Evolutionary conservation across 768 basidiomycete genomes (phyloP), one percentile per base, ranked within the genome.

Genomic region (Megacollybia marginata): DNA sequence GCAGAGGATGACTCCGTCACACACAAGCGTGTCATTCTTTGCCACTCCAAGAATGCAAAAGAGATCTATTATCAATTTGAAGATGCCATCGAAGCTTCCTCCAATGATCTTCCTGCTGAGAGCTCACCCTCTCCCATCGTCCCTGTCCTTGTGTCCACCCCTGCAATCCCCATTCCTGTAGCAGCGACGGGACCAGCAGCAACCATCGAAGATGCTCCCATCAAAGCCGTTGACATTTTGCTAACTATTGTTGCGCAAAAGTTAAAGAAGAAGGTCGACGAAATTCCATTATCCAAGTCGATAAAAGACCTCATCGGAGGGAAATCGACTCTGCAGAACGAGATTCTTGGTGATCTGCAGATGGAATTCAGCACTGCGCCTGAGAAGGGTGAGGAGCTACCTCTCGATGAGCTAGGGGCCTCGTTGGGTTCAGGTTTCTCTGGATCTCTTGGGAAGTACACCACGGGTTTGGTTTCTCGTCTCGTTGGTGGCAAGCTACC

Each of bases 271-370:
- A 79, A 75, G 49, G 76, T 93, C 28, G 80, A 85, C 45, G 96
- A 98, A 59, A 74, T 98, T 49, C 90, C 93, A 5, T 72, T 93
- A 7, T 78, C 82, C 53, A 99, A 99, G 68, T 87, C 92, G 0
- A 93, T 99, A 75, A 98, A 99, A 68, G 96, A 99, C 59, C 86
- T 99, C 49, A 94, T 96, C 43, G 92, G 92, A 28, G 96, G 96
- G 56, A 99, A 99, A 69, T 98, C 95, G 15, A 99, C 96, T 0
- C 74, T 99, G 52, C 96, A 98, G 69, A 99, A 99, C 65, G 96
- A 99, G 65, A 97, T 99, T 54, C 72, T 99, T 42, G 96, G 96
- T 44, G 96, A 98, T 62, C 76, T 99, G 35, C 93, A 96, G 62
- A 81, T 91, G 59, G 96, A 99, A 65, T 99, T 99, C 65, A 60